These are phyloP conservation scores for Kluyveromyces siamensis DNA, from an alignment of 805 yeast species.

Conservation along the genomic window DNA sequence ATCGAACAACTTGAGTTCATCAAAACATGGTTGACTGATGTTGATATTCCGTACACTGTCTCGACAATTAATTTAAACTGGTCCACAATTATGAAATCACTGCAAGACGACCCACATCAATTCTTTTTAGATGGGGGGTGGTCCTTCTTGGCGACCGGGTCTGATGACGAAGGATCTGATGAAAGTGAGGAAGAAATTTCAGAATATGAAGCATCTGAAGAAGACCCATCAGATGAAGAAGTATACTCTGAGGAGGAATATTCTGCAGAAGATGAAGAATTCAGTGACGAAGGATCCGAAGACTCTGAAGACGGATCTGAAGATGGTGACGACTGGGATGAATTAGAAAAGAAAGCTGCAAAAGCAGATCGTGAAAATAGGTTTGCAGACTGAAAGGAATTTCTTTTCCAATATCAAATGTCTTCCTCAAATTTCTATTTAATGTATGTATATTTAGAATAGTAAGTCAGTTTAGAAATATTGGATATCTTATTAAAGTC, in stretches of 20 bases:
- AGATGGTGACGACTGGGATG: constrained; percentile 36
- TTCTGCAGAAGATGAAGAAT: constrained; percentile 27
- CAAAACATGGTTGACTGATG: constrained; percentile 95
- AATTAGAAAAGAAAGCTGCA: constrained; percentile 31
- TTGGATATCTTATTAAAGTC: too few relatives aligned
- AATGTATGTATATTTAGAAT: too few relatives aligned
- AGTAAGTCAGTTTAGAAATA: too few relatives aligned
- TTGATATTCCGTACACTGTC: constrained; percentile 89
- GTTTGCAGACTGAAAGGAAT: constrained; percentile 13
- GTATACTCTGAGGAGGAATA: constrained; percentile 28
- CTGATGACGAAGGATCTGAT: constrained; percentile 64
- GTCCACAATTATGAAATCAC: constrained; percentile 91
- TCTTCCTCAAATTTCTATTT: not conserved
- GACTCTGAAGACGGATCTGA: constrained; percentile 29
- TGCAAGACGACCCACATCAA: constrained; percentile 85
- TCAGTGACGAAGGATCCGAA: constrained; percentile 13
- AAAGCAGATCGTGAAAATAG: constrained; percentile 30
- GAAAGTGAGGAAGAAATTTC: constrained; percentile 59
- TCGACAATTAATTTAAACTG: constrained; percentile 95
- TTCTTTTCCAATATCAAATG: not conserved
- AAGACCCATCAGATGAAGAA: constrained; percentile 35
- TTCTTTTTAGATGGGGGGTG: constrained; percentile 95
- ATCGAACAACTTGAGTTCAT: constrained; percentile 86
- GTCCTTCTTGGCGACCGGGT: constrained; percentile 85
- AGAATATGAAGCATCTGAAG: constrained; percentile 38